These are phyloP conservation scores for Tetramitus jugosus DNA, from an alignment of 208 protist species.

Conservation along the genomic window DNA sequence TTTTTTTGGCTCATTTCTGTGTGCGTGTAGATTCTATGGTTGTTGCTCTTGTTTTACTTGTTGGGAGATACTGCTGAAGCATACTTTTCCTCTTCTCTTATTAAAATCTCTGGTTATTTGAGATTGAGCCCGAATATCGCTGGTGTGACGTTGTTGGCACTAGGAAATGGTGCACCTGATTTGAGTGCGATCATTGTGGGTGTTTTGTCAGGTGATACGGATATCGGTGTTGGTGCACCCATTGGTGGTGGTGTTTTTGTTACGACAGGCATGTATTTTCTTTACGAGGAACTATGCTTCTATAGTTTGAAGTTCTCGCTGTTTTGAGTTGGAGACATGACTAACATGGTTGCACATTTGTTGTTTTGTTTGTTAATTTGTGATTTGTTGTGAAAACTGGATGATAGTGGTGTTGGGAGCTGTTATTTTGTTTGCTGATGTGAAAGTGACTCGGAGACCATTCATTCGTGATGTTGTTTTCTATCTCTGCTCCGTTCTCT, in stretches of 20 bases:
- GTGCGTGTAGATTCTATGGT: neutral
- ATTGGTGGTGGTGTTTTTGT: slow-evolving; percentile 8
- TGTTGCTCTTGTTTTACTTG: slow-evolving; percentile 10
- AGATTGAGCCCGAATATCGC: slow-evolving; percentile 11
- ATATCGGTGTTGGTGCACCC: neutral
- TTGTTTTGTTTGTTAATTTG: too few relatives aligned
- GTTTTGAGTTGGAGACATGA: too few relatives aligned
- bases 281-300: too few relatives aligned
- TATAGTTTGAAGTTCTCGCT: too few relatives aligned
- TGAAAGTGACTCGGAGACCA: slow-evolving; percentile 16
- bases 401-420: neutral
- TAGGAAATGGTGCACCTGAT: slow-evolving; percentile 30
- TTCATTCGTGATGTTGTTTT: slow-evolving; percentile 10
- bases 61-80: slow-evolving; percentile 26
- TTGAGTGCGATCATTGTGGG: neutral
- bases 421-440: slow-evolving; percentile 2
- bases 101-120: slow-evolving; percentile 19
- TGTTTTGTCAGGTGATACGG: neutral
- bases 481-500: neutral
- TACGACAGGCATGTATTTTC: too few relatives aligned
- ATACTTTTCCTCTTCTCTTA: slow-evolving; percentile 13
- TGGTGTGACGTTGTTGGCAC: slow-evolving; percentile 20
- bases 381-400: too few relatives aligned
- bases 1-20: neutral
- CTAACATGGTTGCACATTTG: too few relatives aligned